A percentile compares a stretch with the other conserved stretches of the same genome.
phyloP scores from a whole-genome alignment of 2,329 filamentous ascomycete genomes.

The Chaetomiaceae sp. region DNA sequence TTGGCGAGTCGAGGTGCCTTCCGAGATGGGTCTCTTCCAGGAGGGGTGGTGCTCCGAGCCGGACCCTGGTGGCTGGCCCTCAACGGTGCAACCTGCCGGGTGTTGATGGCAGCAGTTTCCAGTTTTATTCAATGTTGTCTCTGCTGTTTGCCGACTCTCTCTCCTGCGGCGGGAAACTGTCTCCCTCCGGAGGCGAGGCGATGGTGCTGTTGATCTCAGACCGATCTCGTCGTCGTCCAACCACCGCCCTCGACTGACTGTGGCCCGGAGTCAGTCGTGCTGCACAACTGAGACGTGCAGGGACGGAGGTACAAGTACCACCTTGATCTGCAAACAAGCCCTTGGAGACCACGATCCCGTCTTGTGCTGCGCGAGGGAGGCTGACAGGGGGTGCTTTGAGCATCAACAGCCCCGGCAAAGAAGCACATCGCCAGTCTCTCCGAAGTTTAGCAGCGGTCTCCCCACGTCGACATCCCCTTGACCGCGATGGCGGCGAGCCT shows the following conservation, averaged over 20 bases:
- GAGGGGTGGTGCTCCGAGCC: conserved; percentile 20
- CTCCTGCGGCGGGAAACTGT: neutral
- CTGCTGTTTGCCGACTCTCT: neutral
- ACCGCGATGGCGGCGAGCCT: conserved; percentile 7
- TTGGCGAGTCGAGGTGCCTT: conserved; percentile 16
- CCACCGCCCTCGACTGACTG: neutral
- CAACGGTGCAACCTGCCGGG: conserved; percentile 14
- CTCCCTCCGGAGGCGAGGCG: neutral
- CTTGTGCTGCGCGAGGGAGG: too few species aligned
- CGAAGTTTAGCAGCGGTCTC: too few species aligned
- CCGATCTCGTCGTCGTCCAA: neutral
- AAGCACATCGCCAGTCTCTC: too few species aligned
- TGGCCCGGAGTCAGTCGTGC: conserved; percentile 7
- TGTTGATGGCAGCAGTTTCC: neutral
- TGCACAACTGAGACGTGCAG: too few species aligned
- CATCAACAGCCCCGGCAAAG: too few species aligned
- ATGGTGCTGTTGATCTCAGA: neutral
- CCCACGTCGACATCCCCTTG: too few species aligned
- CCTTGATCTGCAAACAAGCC: conserved; percentile 1
- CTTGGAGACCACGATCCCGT: too few species aligned
- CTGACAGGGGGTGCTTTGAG: neutral
- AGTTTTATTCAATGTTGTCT: neutral
- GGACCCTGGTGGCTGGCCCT: conserved; percentile 7
- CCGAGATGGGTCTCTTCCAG: conserved; percentile 17
- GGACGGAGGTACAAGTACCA: conserved; percentile 15